Base-by-base conservation (phyloP, 305 asterid species). In the Caryopteris hybrid region DNA sequence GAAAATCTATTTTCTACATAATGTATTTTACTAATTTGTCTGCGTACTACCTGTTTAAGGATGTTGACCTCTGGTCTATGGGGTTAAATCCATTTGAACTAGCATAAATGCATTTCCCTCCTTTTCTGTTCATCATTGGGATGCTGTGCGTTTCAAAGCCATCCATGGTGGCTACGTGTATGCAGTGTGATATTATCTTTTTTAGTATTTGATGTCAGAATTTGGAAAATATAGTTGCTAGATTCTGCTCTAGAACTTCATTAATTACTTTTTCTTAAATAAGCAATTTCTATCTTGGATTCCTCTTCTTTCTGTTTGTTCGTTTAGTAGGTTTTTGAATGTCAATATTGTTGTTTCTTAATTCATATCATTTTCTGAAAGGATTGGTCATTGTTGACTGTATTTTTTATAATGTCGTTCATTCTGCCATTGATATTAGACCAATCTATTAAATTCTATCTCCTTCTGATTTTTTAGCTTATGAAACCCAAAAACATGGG, bases 61-160 rank as follows among this genome's bases (percentile, higher is more conserved):
- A 68, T 39, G 54, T 58, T 42, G 33, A 29, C 18, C 64, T 68
- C 22, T 65, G 67, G 52, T 51, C 54, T 31, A 3, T 56, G 55
- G 45, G 42, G 61, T 50, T 45, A 65, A 68, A 55, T 72, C 50
- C 17, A 48, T 55, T 51, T 68, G 48, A 18, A 11, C 51, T 39
- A 31, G 66, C 69, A 57, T 34, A 34, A 48, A 36, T 70, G 57
- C 72, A 42, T 56, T 25, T 56, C 65, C 79, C 25, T 61, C 65
- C 79, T 33, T 72, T 68, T 36, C 55, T 70, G 64, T 69, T 76
- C 36, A 46, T 61, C 53, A 22, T 20, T 36, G 55, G 62, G 39
- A 52, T 52, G 47, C 53, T 59, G 22, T 48, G 36, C 42, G n/a
- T 39, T 53, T 17, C 51, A 4, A 10, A 14, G 33, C 56, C 60